A percentile compares a stretch with the other conserved stretches of the same genome.
These are phyloP conservation scores for Rhizopus arrhizus DNA, from an alignment of 371 early-diverging fungal genomes.

Conservation along the genomic window DNA sequence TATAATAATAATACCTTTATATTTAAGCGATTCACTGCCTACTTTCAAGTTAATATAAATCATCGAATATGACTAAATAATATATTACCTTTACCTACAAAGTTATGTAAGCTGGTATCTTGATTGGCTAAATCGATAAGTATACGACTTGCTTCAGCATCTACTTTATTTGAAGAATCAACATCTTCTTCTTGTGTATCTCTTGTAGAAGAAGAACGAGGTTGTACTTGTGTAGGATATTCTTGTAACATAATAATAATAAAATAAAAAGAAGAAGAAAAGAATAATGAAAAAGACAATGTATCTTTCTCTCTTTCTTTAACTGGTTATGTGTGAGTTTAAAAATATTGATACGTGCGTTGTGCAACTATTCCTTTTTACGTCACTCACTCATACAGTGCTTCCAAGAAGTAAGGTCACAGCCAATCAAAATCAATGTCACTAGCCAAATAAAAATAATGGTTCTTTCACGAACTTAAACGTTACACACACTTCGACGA, in stretches of 20 bases:
- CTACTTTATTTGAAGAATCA: constrained; percentile 20
- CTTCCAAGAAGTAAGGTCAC: too few relatives aligned
- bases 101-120: constrained; percentile 9
- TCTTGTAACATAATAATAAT: constrained; percentile 26
- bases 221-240: constrained; percentile 33
- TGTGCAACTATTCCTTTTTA: neutral
- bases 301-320: neutral
- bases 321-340: constrained; percentile 2
- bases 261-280: neutral
- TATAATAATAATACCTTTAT: too few relatives aligned
- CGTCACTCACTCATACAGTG: neutral
- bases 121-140: constrained; percentile 38
- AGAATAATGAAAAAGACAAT: constrained; percentile 1
- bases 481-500: too few relatives aligned
- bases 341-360: constrained; percentile 7
- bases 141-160: constrained; percentile 39
- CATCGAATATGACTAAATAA: neutral
- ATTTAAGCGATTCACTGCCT: too few relatives aligned
- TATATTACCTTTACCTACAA: neutral
- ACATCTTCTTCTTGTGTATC: constrained; percentile 14
- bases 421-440: too few relatives aligned
- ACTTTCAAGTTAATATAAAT: neutral
- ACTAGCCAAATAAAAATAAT: too few relatives aligned
- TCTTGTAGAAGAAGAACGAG: constrained; percentile 37
- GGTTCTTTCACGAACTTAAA: too few relatives aligned